A percentile compares a stretch with the other conserved stretches of the same genome.
Evolutionary conservation across 2,329 filamentous ascomycete species (phyloP).

Genomic region (Helicocarpus griseus): DNA sequence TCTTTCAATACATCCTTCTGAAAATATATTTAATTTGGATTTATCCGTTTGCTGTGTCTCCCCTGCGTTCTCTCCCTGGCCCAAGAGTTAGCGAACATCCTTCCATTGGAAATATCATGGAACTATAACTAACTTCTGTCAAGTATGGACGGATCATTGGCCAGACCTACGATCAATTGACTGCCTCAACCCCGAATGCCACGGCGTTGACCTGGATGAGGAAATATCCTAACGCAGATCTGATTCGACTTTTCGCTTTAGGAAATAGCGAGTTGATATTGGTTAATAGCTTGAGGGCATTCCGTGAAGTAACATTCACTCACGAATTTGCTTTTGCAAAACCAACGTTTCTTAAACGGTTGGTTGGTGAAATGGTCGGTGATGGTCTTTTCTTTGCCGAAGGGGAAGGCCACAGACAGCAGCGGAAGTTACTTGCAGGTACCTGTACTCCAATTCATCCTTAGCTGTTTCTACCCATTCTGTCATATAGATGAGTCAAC

Average conservation of each 20-base stretch:
- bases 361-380: neutral
- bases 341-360: constrained; percentile 1
- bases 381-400: constrained; percentile 4
- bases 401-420: constrained; percentile 1
- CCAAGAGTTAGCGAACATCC: constrained; percentile 1
- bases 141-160: neutral
- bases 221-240: constrained; percentile 3
- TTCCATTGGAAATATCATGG: neutral
- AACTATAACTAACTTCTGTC: neutral
- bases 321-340: constrained; percentile 5
- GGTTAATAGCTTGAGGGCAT: constrained; percentile 2
- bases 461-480: neutral
- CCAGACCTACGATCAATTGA: constrained; percentile 3
- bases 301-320: constrained; percentile 2
- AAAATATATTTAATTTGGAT: neutral
- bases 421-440: constrained; percentile 3
- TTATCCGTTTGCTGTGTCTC: constrained; percentile 1
- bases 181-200: neutral
- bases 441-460: neutral
- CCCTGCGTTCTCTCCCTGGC: constrained; percentile 2
- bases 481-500: neutral
- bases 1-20: neutral
- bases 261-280: constrained; percentile 1
- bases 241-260: constrained; percentile 1
- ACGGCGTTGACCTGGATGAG: constrained; percentile 1